A percentile compares a stretch with the other conserved stretches of the same genome.
Conservation (phyloP, 2,329 filamentous ascomycete species). For the Sporothrix variecibatus region DNA sequence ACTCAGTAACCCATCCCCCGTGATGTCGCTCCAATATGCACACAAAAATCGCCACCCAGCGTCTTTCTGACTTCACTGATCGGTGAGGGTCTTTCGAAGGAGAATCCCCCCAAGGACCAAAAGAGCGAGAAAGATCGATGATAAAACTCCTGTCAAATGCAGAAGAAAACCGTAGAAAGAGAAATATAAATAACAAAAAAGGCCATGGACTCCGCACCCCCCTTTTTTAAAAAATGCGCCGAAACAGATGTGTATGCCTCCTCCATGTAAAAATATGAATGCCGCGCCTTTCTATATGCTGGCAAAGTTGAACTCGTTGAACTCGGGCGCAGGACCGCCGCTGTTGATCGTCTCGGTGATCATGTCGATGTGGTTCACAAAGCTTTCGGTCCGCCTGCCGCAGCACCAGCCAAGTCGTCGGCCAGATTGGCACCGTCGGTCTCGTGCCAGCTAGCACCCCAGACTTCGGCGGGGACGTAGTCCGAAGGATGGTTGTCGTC, state of each 20-base stretch:
- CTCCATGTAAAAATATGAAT: background rate
- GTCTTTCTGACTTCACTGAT: background rate
- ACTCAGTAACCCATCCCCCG: background rate
- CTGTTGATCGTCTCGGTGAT: slow-evolving; percentile 42
- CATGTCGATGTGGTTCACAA: slow-evolving; percentile 50
- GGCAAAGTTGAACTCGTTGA: slow-evolving; percentile 25
- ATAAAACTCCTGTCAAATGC: background rate
- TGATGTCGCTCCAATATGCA: slow-evolving; percentile 6
- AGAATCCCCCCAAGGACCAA: background rate
- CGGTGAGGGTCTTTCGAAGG: background rate
- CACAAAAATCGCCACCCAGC: background rate
- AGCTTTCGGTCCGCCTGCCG: slow-evolving; percentile 33
- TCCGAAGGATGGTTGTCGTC: slow-evolving; percentile 47
- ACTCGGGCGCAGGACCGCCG: slow-evolving; percentile 18
- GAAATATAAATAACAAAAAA: background rate
- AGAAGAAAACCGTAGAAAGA: background rate
- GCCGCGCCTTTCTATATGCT: background rate
- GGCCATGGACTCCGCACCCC: background rate
- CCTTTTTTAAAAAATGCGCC: background rate
- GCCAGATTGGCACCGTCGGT: background rate
- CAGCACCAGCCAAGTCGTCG: background rate
- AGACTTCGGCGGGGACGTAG: slow-evolving; percentile 57
- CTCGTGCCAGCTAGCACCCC: slow-evolving; percentile 37
- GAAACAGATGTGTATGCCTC: background rate
- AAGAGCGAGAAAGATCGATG: background rate